Evolutionary conservation across 176 grass and related monocot species (phyloP).

Genomic region (Elaeis guineensis): DNA sequence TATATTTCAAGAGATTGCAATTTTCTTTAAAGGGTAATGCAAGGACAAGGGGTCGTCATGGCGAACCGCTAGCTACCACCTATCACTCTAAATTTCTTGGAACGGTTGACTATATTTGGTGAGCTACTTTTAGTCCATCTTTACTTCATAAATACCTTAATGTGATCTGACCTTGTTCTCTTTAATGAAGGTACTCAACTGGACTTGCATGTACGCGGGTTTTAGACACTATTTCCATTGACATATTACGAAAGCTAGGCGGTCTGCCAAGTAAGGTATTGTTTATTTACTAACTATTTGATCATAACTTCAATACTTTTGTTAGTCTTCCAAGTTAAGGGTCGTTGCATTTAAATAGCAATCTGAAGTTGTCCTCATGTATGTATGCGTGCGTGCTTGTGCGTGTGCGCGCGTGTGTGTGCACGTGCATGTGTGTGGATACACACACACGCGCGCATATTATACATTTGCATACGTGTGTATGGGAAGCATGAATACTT

Average conservation of each 20-base stretch:
- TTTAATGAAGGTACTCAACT: conserved; percentile 50
- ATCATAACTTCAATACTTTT: too few relatives aligned
- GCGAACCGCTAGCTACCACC: conserved; percentile 72
- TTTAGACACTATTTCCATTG: conserved; percentile 54
- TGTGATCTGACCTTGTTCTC: conserved; percentile 6
- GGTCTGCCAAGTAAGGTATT: conserved; percentile 75
- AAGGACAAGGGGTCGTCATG: conserved; percentile 53
- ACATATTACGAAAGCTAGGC: conserved; percentile 43
- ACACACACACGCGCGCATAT: too few relatives aligned
- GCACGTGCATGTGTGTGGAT: too few relatives aligned
- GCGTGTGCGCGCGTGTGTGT: too few relatives aligned
- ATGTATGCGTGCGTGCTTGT: too few relatives aligned
- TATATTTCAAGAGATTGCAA: too few relatives aligned
- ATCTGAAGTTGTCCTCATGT: too few relatives aligned
- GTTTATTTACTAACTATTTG: too few relatives aligned
- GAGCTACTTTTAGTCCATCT: conserved; percentile 17
- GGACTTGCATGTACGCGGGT: conserved; percentile 71
- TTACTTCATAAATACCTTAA: background rate
- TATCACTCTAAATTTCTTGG: conserved; percentile 82
- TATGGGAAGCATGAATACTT: too few relatives aligned
- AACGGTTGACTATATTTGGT: conserved; percentile 95
- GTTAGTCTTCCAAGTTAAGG: too few relatives aligned
- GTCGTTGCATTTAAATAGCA: too few relatives aligned
- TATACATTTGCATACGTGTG: too few relatives aligned
- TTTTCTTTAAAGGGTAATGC: conserved; percentile 51